Evolutionary conservation across 768 basidiomycete species (phyloP), one percentile per base, ranked within the genome.

Genomic region (Lepiota subincarnata): DNA sequence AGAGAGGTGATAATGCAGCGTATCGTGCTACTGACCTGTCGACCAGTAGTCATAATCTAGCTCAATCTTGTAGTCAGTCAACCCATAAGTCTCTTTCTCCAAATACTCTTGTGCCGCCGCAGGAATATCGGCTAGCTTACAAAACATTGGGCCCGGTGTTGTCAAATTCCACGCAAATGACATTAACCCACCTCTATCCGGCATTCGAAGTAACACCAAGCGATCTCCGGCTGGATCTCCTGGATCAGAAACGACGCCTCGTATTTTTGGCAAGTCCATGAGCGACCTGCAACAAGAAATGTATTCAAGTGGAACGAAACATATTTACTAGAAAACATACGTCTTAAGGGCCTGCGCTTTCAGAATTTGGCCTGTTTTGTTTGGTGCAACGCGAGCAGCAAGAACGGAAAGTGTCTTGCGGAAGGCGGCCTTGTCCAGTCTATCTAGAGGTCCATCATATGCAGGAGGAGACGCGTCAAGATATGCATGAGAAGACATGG

Each of bases 41-140:
- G 81, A 85, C 96, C 96, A 98, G 67, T 92, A 87, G 63, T 88
- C 78, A 65, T 98, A 98, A 52, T 81, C 78, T 39, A 98, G 70
- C 19, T 84, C 69, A 38, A 98, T 57, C 0, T 69, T 70, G 62
- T 91, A 80, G 13, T 72, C 68, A 6, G 80, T 73, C n/a, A 92
- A 63, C 5, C 79, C 81, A 35, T 73, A 75, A 3, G 77, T 67
- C 59, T 86, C 78, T n/a, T 69, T 66, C 22, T 75, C 66, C 53
- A 97, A 66, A 58, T 84, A 82, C 4, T 77, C 69, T 44, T 70
- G 68, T 38, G 82, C 76, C 28, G 83, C 79, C 7, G 68, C 64
- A 20, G 84, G 70, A 64, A 95, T 74, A 50, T 87, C 80, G 68
- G 79, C 92, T 92, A 70, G 72, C 78, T 82, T 82, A 67, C 70